Evolutionary conservation across 345 rosid genomes (phyloP).

Genomic region (Noccaea bulbosa): DNA sequence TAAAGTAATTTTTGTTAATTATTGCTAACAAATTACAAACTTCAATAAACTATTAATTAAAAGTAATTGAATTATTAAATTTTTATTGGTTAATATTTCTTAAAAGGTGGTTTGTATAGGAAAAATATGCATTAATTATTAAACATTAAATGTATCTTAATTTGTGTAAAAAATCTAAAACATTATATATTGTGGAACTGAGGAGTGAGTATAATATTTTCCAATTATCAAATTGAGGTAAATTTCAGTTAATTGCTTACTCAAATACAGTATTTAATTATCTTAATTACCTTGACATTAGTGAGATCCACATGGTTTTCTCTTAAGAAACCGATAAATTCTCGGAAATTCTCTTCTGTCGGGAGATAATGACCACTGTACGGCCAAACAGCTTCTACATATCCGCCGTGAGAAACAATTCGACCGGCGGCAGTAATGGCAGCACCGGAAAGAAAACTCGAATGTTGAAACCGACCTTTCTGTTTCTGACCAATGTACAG

Average conservation of each 20-base stretch:
- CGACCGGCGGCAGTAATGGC: constrained; percentile 77
- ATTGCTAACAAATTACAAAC: too few species aligned
- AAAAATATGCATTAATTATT: too few species aligned
- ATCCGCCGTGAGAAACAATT: constrained; percentile 58
- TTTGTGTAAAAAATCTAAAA: too few species aligned
- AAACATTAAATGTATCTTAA: too few species aligned
- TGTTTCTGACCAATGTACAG: constrained; percentile 64
- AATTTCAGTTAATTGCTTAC: background rate
- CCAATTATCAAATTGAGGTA: too few species aligned
- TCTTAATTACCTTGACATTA: constrained; percentile 68
- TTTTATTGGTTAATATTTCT: too few species aligned
- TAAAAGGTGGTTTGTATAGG: too few species aligned
- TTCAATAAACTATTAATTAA: too few species aligned
- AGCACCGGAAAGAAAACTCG: constrained; percentile 80
- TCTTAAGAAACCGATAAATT: constrained; percentile 67
- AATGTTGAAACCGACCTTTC: constrained; percentile 78
- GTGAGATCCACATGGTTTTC: constrained; percentile 75
- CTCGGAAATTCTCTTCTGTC: constrained; percentile 87
- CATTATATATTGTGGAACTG: too few species aligned
- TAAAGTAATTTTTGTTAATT: too few species aligned
- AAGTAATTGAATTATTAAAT: too few species aligned
- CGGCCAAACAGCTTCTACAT: constrained; percentile 85
- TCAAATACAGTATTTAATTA: background rate
- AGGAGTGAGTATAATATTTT: too few species aligned
- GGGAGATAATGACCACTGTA: constrained; percentile 98